Evolutionary conservation across 345 rosid species (phyloP), one percentile per base, ranked within the genome.

Genomic region (Physaria fendleri): DNA sequence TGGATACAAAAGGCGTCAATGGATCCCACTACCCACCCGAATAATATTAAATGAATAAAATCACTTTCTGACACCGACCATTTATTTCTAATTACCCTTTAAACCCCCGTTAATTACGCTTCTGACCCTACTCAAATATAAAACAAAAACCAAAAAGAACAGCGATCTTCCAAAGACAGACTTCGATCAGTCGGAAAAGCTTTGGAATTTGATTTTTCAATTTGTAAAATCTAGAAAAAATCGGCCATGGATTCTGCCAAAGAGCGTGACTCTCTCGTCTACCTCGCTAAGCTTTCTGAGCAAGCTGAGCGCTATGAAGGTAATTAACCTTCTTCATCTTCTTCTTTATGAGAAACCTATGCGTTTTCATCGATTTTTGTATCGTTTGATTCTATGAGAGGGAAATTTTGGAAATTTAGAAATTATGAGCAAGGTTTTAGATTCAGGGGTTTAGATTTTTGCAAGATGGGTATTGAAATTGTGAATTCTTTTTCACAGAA

Each of bases 221-320:
- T 17, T 42, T 24, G 8, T n/a, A n/a, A n/a, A n/a, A n/a, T n/a
- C n/a, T n/a, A 9, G 39, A 14, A 20, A 56, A 38, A 41, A n/a
- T 53, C 65, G 5, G 12, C 33, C 44, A 75, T 80, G 81, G 81
- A 14, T 46, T 74, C 81, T 27, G 62, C 56, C 0, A 75, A 75
- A 41, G 81, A 77, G 41, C 84, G 81, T 28, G 81, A 75, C 8
- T 30, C 48, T 61, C 66, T 66, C 66, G 81, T 80, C 27, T 83
- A 80, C 72, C 61, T 71, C 32, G 88, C 88, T 47, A 82, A 78
- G 65, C 74, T 82, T n/a, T 80, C 85, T n/a, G 88, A 83, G 68
- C 88, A 83, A 61, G 81, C 85, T 45, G 85, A 83, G 51, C 83
- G 88, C 17, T 83, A 80, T 49, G 83, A 80, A 41, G 81, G 78